Percentiles rank a stretch among this genome's conserved stretches.
Evolutionary conservation across 2,329 filamentous ascomycete genomes (phyloP).

Genomic region (Phialophora macrospora): DNA sequence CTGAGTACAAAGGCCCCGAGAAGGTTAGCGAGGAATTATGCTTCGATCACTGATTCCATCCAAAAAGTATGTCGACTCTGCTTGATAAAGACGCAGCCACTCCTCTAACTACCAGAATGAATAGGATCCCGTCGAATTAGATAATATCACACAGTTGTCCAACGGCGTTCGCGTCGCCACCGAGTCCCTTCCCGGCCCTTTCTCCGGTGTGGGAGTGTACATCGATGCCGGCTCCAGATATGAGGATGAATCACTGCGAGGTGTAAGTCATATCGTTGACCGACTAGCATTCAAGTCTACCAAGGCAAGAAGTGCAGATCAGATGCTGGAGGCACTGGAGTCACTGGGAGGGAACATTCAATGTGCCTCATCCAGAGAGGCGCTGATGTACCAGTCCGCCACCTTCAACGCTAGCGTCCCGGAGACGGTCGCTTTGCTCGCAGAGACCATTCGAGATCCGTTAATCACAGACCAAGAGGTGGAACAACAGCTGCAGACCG

Average conservation of each 20-base stretch:
- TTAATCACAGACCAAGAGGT: conserved; percentile 86
- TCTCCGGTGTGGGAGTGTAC: conserved; percentile 93
- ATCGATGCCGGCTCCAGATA: conserved; percentile 94
- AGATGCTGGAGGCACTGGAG: conserved; percentile 87
- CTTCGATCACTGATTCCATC: conserved; percentile 34
- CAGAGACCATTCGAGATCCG: conserved; percentile 90
- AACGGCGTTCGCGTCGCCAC: conserved; percentile 96
- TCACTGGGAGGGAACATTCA: conserved; percentile 93
- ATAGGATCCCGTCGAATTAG: conserved; percentile 82
- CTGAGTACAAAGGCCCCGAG: conserved; percentile 22
- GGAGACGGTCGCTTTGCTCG: conserved; percentile 78
- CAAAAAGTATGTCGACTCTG: conserved; percentile 31
- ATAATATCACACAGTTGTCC: conserved; percentile 82
- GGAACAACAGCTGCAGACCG: conserved; percentile 82
- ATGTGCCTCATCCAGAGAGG: conserved; percentile 92
- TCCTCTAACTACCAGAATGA: conserved; percentile 14
- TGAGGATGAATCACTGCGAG: conserved; percentile 81
- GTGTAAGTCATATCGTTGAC: conserved; percentile 95
- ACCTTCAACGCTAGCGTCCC: conserved; percentile 95
- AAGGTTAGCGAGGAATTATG: conserved; percentile 34
- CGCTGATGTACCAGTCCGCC: conserved; percentile 97
- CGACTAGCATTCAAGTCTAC: conserved; percentile 93
- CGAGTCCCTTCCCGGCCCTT: conserved; percentile 90
- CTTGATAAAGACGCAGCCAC: conserved; percentile 4
- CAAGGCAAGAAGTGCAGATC: conserved; percentile 70